Conservation (phyloP, 2,329 filamentous ascomycete genomes). For the Tolypocladium nubicola region DNA sequence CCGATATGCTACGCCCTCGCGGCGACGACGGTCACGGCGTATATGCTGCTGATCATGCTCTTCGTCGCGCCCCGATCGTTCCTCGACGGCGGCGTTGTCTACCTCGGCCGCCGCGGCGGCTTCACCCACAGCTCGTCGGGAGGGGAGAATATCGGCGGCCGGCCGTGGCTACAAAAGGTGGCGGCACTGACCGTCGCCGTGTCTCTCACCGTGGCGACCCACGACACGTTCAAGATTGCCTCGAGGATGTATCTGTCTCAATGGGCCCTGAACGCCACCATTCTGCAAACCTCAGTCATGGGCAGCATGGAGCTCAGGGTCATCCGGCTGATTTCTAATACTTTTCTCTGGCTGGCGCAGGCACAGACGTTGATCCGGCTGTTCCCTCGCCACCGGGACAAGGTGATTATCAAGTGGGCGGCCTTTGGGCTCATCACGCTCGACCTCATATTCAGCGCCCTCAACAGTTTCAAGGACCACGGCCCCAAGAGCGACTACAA, state of each 20-base stretch:
- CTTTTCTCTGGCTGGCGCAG: constrained; percentile 94
- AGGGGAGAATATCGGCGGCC: constrained; percentile 76
- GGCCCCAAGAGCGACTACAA: constrained; percentile 37
- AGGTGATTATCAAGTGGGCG: constrained; percentile 97
- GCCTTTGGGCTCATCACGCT: constrained; percentile 88
- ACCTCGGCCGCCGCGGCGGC: constrained; percentile 70
- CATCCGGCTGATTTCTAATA: constrained; percentile 86
- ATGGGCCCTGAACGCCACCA: constrained; percentile 64
- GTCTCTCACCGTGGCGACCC: constrained; percentile 86
- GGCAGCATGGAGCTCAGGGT: constrained; percentile 78
- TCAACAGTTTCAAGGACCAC: constrained; percentile 69
- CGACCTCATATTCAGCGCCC: constrained; percentile 80
- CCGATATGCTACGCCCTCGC: constrained; percentile 90
- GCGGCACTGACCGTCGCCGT: constrained; percentile 65
- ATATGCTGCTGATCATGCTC: constrained; percentile 87
- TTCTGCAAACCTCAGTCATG: constrained; percentile 69
- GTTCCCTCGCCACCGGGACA: constrained; percentile 93
- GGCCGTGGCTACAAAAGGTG: constrained; percentile 87
- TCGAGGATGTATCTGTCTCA: constrained; percentile 59
- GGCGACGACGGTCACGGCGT: constrained; percentile 81
- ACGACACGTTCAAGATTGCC: constrained; percentile 84
- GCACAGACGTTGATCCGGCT: constrained; percentile 92
- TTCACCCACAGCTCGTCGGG: constrained; percentile 75
- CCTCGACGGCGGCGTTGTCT: constrained; percentile 73
- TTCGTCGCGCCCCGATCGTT: constrained; percentile 93